Evolutionary conservation across 139 green algal species (phyloP).

Genomic region (Chlorella sp.): DNA sequence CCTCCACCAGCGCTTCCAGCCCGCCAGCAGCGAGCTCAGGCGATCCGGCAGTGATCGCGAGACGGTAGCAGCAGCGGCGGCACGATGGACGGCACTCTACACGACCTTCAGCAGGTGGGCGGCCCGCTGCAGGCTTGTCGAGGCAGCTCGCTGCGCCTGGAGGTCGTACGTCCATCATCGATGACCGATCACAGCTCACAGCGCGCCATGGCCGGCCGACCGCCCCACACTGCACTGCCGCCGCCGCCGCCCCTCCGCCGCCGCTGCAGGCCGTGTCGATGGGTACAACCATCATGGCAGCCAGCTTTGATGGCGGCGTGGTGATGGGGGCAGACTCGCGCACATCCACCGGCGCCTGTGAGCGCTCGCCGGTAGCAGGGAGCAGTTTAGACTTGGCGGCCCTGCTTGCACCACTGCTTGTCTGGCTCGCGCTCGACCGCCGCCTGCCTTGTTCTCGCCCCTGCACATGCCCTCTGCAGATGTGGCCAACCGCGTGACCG

Average conservation of each 20-base stretch:
- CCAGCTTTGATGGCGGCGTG: constrained; percentile 87
- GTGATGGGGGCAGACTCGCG: constrained; percentile 92
- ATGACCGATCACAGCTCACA: too few species aligned
- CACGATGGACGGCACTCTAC: neutral
- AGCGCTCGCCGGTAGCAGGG: neutral
- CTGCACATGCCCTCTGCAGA: constrained; percentile 40
- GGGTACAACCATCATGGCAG: constrained; percentile 95
- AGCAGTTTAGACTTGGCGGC: neutral
- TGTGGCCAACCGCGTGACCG: constrained; percentile 91
- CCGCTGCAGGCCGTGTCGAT: constrained; percentile 11
- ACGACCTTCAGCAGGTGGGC: neutral
- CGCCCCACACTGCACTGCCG: too few species aligned
- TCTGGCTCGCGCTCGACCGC: neutral
- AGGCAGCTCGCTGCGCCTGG: too few species aligned
- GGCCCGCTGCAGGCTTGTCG: too few species aligned
- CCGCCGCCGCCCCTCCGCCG: too few species aligned
- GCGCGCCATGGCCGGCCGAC: too few species aligned
- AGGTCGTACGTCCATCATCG: too few species aligned
- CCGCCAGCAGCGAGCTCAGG: too few species aligned
- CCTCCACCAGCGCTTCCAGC: too few species aligned
- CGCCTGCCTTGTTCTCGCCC: neutral
- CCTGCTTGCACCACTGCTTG: neutral
- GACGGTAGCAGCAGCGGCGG: too few species aligned
- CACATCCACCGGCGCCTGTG: constrained; percentile 84
- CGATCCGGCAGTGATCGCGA: too few species aligned